A percentile compares a stretch with the other conserved stretches of the same genome.
Evolutionary conservation across 257 asterid species (phyloP).

Genomic region (Echium plantagineum): DNA sequence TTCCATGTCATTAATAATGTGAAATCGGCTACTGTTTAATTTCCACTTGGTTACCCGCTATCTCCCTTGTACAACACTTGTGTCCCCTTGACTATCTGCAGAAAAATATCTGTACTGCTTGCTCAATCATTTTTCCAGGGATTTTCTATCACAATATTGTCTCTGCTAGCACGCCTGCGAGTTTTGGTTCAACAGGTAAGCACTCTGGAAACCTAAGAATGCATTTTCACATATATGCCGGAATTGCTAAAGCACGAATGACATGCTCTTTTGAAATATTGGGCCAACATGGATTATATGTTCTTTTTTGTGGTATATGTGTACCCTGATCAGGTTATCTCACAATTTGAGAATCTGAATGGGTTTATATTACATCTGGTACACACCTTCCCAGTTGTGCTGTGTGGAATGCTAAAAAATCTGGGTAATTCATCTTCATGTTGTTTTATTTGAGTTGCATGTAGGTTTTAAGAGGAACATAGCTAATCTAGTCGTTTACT

Average conservation of each 20-base stretch:
- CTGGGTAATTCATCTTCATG: no score
- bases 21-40: not conserved
- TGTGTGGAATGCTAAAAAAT: no score
- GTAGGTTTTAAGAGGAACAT: no score
- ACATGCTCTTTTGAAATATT: not conserved
- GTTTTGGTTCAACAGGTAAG: conserved; percentile 88
- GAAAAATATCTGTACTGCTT: conserved; percentile 74
- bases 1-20: not conserved
- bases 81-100: conserved; percentile 39
- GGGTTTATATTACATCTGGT: no score
- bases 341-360: no score
- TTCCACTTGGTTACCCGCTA: no score
- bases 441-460: no score
- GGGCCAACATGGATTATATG: not conserved
- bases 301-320: not conserved
- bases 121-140: conserved; percentile 89
- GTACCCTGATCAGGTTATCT: not conserved
- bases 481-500: no score
- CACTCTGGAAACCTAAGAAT: not conserved
- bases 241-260: not conserved
- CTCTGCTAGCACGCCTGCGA: conserved; percentile 79
- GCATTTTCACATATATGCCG: not conserved
- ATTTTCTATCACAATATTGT: conserved; percentile 59
- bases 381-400: no score
- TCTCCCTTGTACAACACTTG: no score